Evolutionary conservation across 768 basidiomycete species (phyloP).

Genomic region (Russula brevipes): DNA sequence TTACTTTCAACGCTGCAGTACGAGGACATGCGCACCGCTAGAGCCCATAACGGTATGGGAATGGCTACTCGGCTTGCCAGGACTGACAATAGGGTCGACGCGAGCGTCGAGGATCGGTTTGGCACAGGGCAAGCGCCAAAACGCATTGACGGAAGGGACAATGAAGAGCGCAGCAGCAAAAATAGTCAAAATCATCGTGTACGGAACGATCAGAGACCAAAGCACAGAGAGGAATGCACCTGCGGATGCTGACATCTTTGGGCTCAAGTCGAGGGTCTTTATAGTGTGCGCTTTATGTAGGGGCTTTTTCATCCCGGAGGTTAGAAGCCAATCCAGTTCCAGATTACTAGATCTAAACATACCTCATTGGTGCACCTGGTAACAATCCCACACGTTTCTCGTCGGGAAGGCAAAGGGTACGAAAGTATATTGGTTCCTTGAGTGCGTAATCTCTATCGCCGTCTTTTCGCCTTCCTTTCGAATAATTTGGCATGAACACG

Average conservation of each 20-base stretch:
- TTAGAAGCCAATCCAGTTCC: slow-evolving; percentile 5
- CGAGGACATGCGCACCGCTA: slow-evolving; percentile 1
- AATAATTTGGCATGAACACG: slow-evolving; percentile 6
- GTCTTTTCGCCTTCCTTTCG: slow-evolving; percentile 8
- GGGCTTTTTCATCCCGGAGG: slow-evolving; percentile 5
- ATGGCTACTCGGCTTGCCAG: slow-evolving; percentile 13
- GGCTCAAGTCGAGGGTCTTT: neutral
- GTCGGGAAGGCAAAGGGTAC: slow-evolving; percentile 8
- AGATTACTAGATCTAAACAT: slow-evolving; percentile 8
- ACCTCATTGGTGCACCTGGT: slow-evolving; percentile 2
- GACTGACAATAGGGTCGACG: slow-evolving; percentile 20
- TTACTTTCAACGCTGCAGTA: neutral
- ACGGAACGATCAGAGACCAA: neutral
- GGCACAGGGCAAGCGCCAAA: slow-evolving; percentile 19
- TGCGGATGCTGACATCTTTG: slow-evolving; percentile 5
- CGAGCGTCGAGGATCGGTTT: slow-evolving; percentile 14
- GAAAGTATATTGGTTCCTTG: slow-evolving; percentile 3
- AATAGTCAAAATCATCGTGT: slow-evolving; percentile 11
- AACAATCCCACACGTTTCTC: neutral
- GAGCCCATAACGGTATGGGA: slow-evolving; percentile 23
- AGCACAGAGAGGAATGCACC: neutral
- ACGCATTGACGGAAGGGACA: slow-evolving; percentile 11
- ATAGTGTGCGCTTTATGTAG: slow-evolving; percentile 9
- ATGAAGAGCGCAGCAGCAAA: slow-evolving; percentile 11
- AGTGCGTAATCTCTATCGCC: slow-evolving; percentile 14